A percentile compares a stretch with the other conserved stretches of the same genome.
phyloP scores from a whole-genome alignment of 768 basidiomycete species.

The Mycena galopus region DNA sequence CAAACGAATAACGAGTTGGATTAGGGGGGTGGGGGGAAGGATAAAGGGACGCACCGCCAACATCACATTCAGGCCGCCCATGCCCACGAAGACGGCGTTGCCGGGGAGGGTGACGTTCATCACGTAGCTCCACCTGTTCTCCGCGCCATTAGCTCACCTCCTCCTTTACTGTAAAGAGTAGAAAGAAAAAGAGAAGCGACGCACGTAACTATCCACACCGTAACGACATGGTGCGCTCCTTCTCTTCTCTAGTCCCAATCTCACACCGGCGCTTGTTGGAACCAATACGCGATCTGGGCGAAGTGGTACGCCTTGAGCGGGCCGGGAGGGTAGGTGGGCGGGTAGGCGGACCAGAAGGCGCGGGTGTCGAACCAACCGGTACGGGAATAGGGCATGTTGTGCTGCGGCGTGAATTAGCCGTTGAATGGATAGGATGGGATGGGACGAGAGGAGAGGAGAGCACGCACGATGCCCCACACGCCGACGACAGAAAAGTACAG shows the following conservation, averaged over 20 bases:
- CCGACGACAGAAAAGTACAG: constrained; percentile 70
- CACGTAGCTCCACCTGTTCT: too few species aligned
- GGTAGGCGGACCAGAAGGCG: constrained; percentile 13
- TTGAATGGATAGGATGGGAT: too few species aligned
- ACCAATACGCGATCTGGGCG: constrained; percentile 16
- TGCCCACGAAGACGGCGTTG: constrained; percentile 22
- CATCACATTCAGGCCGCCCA: constrained; percentile 12
- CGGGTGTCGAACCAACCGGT: not conserved
- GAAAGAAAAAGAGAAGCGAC: too few species aligned
- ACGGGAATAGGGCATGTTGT: constrained; percentile 2
- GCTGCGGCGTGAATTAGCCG: not conserved
- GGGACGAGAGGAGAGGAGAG: not conserved
- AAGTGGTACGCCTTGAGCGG: constrained; percentile 25
- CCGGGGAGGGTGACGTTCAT: constrained; percentile 28
- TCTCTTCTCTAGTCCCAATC: constrained; percentile 13
- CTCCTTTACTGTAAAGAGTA: too few species aligned
- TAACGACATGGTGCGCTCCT: constrained; percentile 24
- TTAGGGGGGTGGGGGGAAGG: too few species aligned
- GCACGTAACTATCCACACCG: constrained; percentile 28
- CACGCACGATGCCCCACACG: constrained; percentile 68
- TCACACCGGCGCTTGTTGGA: constrained; percentile 17
- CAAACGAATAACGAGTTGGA: too few species aligned
- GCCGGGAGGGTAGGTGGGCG: constrained; percentile 4
- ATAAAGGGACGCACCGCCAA: constrained; percentile 9
- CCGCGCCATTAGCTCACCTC: too few species aligned